Percentiles rank a stretch among this genome's conserved stretches.
These are phyloP conservation scores for Lanmaoa rubissima DNA, from an alignment of 768 basidiomycete species.

Conservation along the genomic window DNA sequence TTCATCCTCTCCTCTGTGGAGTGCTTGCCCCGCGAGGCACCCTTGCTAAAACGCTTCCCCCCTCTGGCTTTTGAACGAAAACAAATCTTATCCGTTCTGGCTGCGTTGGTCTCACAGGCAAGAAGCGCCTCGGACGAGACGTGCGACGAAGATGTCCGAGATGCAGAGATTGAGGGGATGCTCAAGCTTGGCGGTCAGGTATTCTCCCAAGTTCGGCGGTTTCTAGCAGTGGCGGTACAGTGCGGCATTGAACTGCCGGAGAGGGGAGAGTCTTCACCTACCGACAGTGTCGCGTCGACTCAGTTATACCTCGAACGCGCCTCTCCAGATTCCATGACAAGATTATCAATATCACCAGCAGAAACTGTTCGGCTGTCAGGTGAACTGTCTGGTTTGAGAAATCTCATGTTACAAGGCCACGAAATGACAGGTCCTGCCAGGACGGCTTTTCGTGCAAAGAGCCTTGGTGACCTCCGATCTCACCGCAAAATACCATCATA, in stretches of 20 bases:
- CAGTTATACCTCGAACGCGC: slow-evolving; percentile 12
- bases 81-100: slow-evolving; percentile 75
- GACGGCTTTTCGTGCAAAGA: slow-evolving; percentile 45
- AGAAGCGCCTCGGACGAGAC: slow-evolving; percentile 55
- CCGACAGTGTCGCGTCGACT: slow-evolving; percentile 18
- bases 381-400: slow-evolving; percentile 32
- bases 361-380: slow-evolving; percentile 7
- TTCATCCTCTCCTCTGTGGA: slow-evolving; percentile 80
- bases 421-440: slow-evolving; percentile 25
- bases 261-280: slow-evolving; percentile 35
- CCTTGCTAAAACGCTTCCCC: slow-evolving; percentile 63
- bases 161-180: slow-evolving; percentile 70
- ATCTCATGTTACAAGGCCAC: slow-evolving; percentile 26
- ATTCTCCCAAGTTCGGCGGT: slow-evolving; percentile 74
- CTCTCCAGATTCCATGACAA: slow-evolving; percentile 16
- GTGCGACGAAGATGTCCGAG: slow-evolving; percentile 46
- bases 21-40: slow-evolving; percentile 80
- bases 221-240: slow-evolving; percentile 73
- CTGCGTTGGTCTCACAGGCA: slow-evolving; percentile 78
- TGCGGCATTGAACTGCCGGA: slow-evolving; percentile 71
- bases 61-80: slow-evolving; percentile 75
- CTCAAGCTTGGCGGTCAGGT: slow-evolving; percentile 77
- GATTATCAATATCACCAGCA: slow-evolving; percentile 11
- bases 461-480: slow-evolving; percentile 50
- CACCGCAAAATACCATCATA: slow-evolving; percentile 32